Base-by-base conservation (phyloP, 2,329 filamentous ascomycete genomes). In the Sordariomycetes sp. region DNA sequence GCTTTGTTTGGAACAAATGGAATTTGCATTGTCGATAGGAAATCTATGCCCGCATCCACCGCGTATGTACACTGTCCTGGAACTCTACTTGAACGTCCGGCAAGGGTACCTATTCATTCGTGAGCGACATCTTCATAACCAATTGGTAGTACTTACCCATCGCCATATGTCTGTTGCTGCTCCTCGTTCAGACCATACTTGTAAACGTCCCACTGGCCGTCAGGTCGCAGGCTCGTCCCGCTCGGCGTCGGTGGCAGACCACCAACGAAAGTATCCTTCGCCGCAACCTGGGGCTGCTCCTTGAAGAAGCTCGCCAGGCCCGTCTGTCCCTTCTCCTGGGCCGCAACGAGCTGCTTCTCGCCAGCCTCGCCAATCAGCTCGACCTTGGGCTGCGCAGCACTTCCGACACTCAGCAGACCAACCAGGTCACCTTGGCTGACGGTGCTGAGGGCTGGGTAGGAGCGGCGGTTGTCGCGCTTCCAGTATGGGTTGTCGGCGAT, bases 241-340 rank as follows among this genome's bases (percentile, higher is more conserved):
- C 78, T 79, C 12, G 90, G 92, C 50, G 83, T 63, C n/a, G 92
- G 92, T 37, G 92, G 92, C 59, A 98, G 59, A 2, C 90, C 88
- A 48, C 82, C 70, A 29, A 82, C 70, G 33, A 84, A 79, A 42
- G 95, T 57, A 37, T 88, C 75, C 44, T 60, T 56, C 32, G 50
- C 53, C 17, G 94, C 59, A 34, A 85, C 74, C 45, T 63, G 55
- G 21, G 54, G 58, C 3, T 48, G 53, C 36, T 61, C 64, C 64
- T 84, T 73, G 40, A 95, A 81, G 42, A 78, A 82, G 35, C 74
- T 72, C 23, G 83, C 79, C 41, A 96, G 61, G 0, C 84, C 81
- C 8, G 69, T 74, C 57, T 81, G 68, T 21, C 83, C 86, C 52
- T 86, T 74, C 54, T 88, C 69, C 64, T 82, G 77, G 19, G 82